Conservation (phyloP, 495 filamentous ascomycete genomes). For the Acidiella bohemica region DNA sequence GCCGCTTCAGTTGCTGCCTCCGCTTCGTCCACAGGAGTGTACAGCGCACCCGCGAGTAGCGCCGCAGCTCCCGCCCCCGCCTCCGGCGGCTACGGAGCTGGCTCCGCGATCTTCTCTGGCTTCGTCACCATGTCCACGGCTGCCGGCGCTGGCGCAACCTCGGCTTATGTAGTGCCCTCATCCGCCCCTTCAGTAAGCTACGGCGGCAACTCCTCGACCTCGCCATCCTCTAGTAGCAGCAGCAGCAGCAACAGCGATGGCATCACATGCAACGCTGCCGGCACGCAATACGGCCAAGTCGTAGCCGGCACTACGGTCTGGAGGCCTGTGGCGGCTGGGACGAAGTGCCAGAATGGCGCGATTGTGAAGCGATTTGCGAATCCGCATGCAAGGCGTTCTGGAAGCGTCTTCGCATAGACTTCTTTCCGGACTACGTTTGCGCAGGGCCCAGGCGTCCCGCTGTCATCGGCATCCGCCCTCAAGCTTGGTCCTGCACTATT, state of each 20-base stretch:
- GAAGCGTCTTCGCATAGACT: no score
- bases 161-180: no score
- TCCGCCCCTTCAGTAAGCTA: no score
- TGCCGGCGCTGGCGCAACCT: conserved; percentile 4
- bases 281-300: conserved; percentile 22
- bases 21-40: not conserved
- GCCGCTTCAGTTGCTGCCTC: conserved; percentile 2
- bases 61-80: conserved; percentile 1
- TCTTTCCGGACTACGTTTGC: no score
- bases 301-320: conserved; percentile 9
- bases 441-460: no score
- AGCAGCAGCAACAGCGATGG: not conserved
- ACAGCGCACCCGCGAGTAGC: not conserved
- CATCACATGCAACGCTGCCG: conserved; percentile 17
- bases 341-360: conserved; percentile 21
- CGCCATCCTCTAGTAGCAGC: not conserved
- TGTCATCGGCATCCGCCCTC: no score
- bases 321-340: conserved; percentile 26
- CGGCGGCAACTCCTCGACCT: not conserved
- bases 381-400: conserved; percentile 2
- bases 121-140: conserved; percentile 3
- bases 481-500: no score
- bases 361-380: conserved; percentile 2
- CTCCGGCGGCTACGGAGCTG: not conserved
- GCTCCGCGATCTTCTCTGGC: conserved; percentile 1